Conservation (phyloP, 1,139 yeast species). For the Kazachstania sp. region DNA sequence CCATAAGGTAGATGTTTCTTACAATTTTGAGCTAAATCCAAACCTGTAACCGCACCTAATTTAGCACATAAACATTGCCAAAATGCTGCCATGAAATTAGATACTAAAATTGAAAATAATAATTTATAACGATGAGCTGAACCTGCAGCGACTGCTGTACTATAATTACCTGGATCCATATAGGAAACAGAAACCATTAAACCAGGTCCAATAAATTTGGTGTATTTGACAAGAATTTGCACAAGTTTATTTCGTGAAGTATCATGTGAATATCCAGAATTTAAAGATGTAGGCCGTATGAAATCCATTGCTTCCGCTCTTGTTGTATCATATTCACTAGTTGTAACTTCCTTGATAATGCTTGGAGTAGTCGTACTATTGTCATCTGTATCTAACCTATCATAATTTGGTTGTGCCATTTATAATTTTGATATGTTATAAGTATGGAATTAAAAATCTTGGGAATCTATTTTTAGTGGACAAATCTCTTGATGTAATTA, state of each 20-base stretch:
- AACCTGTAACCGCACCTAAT: constrained; percentile 69
- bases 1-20: constrained; percentile 51
- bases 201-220: constrained; percentile 70
- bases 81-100: constrained; percentile 64
- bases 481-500: no score
- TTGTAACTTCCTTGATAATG: neutral
- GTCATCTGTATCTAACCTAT: neutral
- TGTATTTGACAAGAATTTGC: constrained; percentile 35
- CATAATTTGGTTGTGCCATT: neutral
- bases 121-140: constrained; percentile 61
- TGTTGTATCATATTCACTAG: neutral
- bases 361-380: neutral
- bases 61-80: constrained; percentile 66
- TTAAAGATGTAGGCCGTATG: neutral
- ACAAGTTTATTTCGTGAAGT: neutral
- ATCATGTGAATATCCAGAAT: neutral
- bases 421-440: neutral
- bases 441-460: neutral
- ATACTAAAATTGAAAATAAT: constrained; percentile 52
- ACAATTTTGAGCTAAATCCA: constrained; percentile 72
- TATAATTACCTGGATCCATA: constrained; percentile 77
- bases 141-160: constrained; percentile 73
- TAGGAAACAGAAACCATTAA: constrained; percentile 68
- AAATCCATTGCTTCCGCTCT: neutral
- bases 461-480: neutral